Base-by-base conservation (phyloP, 2,329 filamentous ascomycete genomes). In the Aspergillus sp. region DNA sequence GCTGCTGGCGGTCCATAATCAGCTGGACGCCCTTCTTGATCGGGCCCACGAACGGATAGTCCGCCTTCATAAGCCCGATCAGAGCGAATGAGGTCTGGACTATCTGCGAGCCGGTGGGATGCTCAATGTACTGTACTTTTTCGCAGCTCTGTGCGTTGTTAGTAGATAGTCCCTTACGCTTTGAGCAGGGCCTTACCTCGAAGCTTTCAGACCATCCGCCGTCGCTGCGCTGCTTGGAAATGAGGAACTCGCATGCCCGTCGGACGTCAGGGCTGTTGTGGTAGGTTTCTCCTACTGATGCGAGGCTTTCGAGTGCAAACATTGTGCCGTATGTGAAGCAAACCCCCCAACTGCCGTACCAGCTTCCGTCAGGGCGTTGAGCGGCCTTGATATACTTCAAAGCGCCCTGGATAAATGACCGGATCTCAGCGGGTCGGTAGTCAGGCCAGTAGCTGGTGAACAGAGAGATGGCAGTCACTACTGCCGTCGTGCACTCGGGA, bases 261-360 rank as follows among this genome's bases (percentile, higher is more conserved):
- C 83, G 85, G 1, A 92, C 85, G 49, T 87, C 79, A 5, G 84
- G 79, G 66, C 89, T 93, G 62, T 87, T 96, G 27, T 79, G 77
- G 64, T 95, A 96, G 3, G 83, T 90, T 76, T 98, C 92, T 7
- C 93, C 93, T 4, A 91, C 86, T 45, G 87, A 89, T 5, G 86
- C 84, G 64, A 99, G 81, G 61, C 90, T 91, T 73, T 98, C 93
- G 0, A 98, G 81, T 0, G 93, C 93, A 77, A 99, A 99, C 92
- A 98, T 96, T 63, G 87, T 90, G 0, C 93, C 95, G 71, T 99
- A 99, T 0, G 93, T 97, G 75, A 96, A 99, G 78, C 95, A 99
- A 68, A 99, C 95, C 51, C 91, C 95, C 95, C 95, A 99, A 71
- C 87, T 92, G 46, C 95, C 95, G 71, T 98, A 98, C 95, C 95